phyloP scores from a whole-genome alignment of 148 eudicot species.

The Amaranthus cruentus region DNA sequence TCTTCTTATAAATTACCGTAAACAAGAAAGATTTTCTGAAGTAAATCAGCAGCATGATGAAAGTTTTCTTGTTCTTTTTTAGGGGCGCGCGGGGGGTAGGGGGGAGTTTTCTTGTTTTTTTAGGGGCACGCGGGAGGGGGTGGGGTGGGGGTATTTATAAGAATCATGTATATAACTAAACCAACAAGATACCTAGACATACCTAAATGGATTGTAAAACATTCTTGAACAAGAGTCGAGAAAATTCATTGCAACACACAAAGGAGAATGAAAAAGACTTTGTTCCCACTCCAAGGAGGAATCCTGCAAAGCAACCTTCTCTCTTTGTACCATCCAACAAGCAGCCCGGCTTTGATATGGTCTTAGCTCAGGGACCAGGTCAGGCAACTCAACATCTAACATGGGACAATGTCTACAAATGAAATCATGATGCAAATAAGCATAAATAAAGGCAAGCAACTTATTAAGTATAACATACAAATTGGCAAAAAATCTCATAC shows the following conservation, averaged over 20 bases:
- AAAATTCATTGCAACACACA: slow-evolving; percentile 66
- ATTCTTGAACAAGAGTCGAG: slow-evolving; percentile 59
- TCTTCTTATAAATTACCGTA: no score
- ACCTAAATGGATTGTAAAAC: slow-evolving; percentile 94
- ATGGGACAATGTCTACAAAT: slow-evolving; percentile 58
- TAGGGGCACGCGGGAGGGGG: not conserved
- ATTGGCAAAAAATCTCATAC: slow-evolving; percentile 24
- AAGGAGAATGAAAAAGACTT: slow-evolving; percentile 47
- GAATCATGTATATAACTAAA: not conserved
- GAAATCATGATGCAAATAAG: slow-evolving; percentile 4
- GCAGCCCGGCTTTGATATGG: slow-evolving; percentile 98
- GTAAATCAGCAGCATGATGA: no score
- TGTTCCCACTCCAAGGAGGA: slow-evolving; percentile 26
- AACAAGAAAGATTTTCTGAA: no score
- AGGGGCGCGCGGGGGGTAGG: no score
- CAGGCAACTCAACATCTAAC: slow-evolving; percentile 65
- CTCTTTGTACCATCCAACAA: slow-evolving; percentile 90
- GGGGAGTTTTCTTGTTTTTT: not conserved
- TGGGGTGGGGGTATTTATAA: not conserved
- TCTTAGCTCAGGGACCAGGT: slow-evolving; percentile 81
- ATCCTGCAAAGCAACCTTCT: slow-evolving; percentile 46
- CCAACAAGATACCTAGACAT: slow-evolving; percentile 11
- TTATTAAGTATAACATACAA: not conserved
- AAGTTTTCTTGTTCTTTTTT: no score
- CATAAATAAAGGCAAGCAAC: not conserved